These are phyloP conservation scores for Exophiala lecanii-corni DNA, from an alignment of 2,329 filamentous ascomycete genomes.

Conservation along the genomic window DNA sequence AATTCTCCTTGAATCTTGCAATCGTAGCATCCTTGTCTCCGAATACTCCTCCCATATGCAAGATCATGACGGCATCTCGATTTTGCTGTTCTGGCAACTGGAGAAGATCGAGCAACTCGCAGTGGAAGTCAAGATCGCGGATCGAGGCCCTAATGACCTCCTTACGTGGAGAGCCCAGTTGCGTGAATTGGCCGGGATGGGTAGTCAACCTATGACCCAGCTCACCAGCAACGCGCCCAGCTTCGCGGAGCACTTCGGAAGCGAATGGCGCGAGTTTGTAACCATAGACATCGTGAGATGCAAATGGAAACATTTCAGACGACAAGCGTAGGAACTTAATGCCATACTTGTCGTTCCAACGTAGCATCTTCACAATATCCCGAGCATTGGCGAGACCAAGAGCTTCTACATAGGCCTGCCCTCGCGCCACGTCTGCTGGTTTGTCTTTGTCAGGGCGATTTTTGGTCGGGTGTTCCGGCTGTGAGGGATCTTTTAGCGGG, in stretches of 20 bases:
- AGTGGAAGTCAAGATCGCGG: slow-evolving; percentile 81
- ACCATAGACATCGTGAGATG: slow-evolving; percentile 79
- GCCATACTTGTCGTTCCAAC: slow-evolving; percentile 86
- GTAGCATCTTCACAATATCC: slow-evolving; percentile 79
- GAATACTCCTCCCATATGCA: slow-evolving; percentile 89
- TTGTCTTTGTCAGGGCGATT: slow-evolving; percentile 76
- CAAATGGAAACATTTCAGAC: slow-evolving; percentile 96
- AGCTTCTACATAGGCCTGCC: slow-evolving; percentile 68
- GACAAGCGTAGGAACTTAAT: slow-evolving; percentile 91
- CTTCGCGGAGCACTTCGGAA: slow-evolving; percentile 68
- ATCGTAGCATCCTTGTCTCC: slow-evolving; percentile 79
- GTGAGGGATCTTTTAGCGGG: slow-evolving; percentile 68
- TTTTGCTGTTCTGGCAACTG: slow-evolving; percentile 72
- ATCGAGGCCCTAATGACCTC: slow-evolving; percentile 73
- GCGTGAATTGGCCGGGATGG: slow-evolving; percentile 89
- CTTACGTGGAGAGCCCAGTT: slow-evolving; percentile 75
- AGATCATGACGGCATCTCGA: slow-evolving; percentile 85
- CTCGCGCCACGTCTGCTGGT: slow-evolving; percentile 61
- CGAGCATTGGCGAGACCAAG: slow-evolving; percentile 76
- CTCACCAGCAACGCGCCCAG: slow-evolving; percentile 69
- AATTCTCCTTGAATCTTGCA: slow-evolving; percentile 72
- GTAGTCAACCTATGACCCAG: slow-evolving; percentile 81
- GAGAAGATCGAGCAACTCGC: slow-evolving; percentile 75
- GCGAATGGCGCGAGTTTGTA: slow-evolving; percentile 84
- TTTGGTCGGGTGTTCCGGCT: slow-evolving; percentile 76